phyloP scores from a whole-genome alignment of 2,329 filamentous ascomycete species.

The Ascochyta viciae-villosae region DNA sequence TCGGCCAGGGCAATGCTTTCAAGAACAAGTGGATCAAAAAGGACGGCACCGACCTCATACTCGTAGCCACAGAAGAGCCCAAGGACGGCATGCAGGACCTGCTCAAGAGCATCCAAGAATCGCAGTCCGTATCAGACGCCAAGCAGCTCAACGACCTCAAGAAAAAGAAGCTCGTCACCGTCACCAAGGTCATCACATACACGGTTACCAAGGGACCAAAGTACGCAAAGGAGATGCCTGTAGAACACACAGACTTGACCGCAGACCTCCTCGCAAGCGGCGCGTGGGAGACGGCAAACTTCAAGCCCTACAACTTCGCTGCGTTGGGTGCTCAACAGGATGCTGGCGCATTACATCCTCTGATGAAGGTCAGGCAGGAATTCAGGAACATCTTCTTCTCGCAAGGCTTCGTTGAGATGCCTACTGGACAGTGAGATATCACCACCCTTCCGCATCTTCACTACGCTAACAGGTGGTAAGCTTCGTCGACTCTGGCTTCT shows the following conservation, averaged over 20 bases:
- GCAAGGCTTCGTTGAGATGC: slow-evolving; percentile 99
- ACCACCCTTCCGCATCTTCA: background rate
- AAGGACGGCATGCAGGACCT: slow-evolving; percentile 79
- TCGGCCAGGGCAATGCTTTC: slow-evolving; percentile 96
- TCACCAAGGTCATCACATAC: slow-evolving; percentile 87
- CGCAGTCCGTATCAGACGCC: slow-evolving; percentile 71
- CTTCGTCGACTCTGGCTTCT: slow-evolving; percentile 96
- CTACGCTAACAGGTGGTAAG: slow-evolving; percentile 40
- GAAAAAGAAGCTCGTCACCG: slow-evolving; percentile 87
- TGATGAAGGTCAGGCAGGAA: slow-evolving; percentile 95
- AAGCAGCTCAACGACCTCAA: slow-evolving; percentile 83
- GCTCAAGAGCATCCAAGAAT: slow-evolving; percentile 75
- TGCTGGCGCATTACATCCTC: slow-evolving; percentile 57
- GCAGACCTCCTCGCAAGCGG: slow-evolving; percentile 88
- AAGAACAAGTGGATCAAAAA: slow-evolving; percentile 75
- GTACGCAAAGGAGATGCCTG: slow-evolving; percentile 85
- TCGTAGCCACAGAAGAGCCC: slow-evolving; percentile 71
- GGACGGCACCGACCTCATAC: slow-evolving; percentile 60
- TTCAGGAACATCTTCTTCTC: slow-evolving; percentile 99
- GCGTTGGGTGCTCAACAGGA: slow-evolving; percentile 69
- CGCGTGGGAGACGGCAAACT: slow-evolving; percentile 88
- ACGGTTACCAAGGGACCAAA: slow-evolving; percentile 84
- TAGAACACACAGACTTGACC: slow-evolving; percentile 95
- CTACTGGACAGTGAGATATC: slow-evolving; percentile 71
- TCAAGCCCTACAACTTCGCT: slow-evolving; percentile 86